A percentile compares a stretch with the other conserved stretches of the same genome.
phyloP scores from a whole-genome alignment of 179 eudicot genomes.

The Beta corolliflora region DNA sequence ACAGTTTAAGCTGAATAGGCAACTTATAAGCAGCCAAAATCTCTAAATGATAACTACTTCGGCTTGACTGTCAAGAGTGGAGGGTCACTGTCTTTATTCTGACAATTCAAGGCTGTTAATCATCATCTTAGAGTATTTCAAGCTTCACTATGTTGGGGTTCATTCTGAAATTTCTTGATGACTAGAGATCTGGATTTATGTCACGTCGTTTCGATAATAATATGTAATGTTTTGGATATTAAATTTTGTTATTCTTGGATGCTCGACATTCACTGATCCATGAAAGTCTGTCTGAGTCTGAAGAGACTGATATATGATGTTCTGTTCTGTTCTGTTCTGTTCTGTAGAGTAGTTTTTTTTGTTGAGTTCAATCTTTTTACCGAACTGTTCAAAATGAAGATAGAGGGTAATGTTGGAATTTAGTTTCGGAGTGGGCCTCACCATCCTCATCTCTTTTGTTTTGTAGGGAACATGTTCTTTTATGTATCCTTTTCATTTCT shows the following conservation, averaged over 20 bases:
- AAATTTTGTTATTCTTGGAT: not conserved
- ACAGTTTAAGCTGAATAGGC: slow-evolving; percentile 27
- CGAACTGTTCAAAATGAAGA: no score
- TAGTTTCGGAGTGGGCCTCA: no score
- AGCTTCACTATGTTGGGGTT: not conserved
- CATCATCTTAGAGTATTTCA: not conserved
- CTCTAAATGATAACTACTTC: slow-evolving; percentile 11
- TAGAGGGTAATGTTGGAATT: no score
- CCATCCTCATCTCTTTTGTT: no score
- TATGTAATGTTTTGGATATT: not conserved
- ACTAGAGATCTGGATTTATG: slow-evolving; percentile 1
- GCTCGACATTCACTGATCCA: slow-evolving; percentile 2
- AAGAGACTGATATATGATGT: not conserved
- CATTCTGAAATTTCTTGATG: slow-evolving; percentile 10
- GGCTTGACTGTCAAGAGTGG: slow-evolving; percentile 1
- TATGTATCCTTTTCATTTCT: no score
- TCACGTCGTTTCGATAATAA: not conserved
- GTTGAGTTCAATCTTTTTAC: no score
- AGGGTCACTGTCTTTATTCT: slow-evolving; percentile 9
- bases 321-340: not conserved
- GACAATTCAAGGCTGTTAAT: slow-evolving; percentile 9
- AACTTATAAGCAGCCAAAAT: slow-evolving; percentile 25
- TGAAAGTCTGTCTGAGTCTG: not conserved
- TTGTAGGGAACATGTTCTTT: no score
- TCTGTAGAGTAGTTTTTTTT: not conserved